Base-by-base conservation (phyloP, 257 asterid genomes). In the Petrea volubilis region DNA sequence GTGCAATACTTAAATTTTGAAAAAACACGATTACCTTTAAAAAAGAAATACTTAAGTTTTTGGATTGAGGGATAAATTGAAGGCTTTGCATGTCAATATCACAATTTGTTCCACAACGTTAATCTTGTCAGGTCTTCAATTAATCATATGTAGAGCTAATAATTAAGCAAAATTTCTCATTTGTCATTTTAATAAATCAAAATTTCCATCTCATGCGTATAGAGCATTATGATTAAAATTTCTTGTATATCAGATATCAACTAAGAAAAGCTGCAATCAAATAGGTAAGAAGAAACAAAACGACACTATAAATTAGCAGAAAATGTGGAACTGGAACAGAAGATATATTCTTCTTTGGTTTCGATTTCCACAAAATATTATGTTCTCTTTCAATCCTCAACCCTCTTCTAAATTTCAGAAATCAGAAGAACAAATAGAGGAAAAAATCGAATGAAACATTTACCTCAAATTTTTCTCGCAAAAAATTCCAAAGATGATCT, bases 391-490 rank as follows among this genome's bases (percentile, higher is more conserved):
- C n/a, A 8, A 49, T 33, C 17, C 40, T 8, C 18, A 24, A 18
- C 65, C 31, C 14, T 41, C 46, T 25, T 38, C 51, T 18, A 24
- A 14, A 11, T 10, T 15, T 40, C 40, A 69, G 34, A 7, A 10
- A 9, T 33, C 41, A 44, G 60, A 28, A 21, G 23, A 58, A 44
- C 12, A 17, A 24, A 14, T 57, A 33, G 14, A 2, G 44, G 41
- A 59, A 23, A 25, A 27, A 5, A 23, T 47, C 52, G 64, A 25
- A 31, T 49, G 46, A 43, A 65, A 71, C 31, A 44, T 28, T 56
- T 70, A 95, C 99, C 98, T 95, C 99, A 77, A 95, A 95, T 28
- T 98, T 94, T 82, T 89, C 92, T 55, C 77, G 92, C 68, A 84
- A 29, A 75, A 92, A 95, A 62, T 73, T 81, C 75, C 85, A 96